Percentiles rank a stretch among this genome's conserved stretches.
These are phyloP conservation scores for Epichloe festucae DNA, from an alignment of 2,329 filamentous ascomycete genomes.

Conservation along the genomic window DNA sequence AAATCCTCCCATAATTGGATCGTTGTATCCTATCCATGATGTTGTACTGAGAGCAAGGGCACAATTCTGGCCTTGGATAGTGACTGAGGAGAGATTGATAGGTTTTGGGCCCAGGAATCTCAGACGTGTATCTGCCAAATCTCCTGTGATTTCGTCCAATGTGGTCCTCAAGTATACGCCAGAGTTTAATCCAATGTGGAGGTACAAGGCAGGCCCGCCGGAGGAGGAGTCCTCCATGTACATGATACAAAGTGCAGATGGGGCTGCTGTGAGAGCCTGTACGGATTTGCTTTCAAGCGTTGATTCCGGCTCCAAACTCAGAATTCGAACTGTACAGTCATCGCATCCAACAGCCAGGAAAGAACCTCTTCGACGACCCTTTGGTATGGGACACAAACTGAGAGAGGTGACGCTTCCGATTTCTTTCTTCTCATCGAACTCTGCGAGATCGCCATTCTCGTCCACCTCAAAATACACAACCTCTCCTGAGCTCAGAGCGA, in stretches of 20 bases:
- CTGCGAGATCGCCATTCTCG: constrained; percentile 73
- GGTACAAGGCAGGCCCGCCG: constrained; percentile 78
- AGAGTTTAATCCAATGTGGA: constrained; percentile 91
- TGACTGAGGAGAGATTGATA: constrained; percentile 79
- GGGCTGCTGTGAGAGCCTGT: constrained; percentile 81
- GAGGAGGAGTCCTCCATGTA: constrained; percentile 88
- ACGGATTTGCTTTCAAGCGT: constrained; percentile 89
- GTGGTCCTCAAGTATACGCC: constrained; percentile 93
- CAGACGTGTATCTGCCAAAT: constrained; percentile 85
- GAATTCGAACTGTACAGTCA: constrained; percentile 86
- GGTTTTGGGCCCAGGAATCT: constrained; percentile 87
- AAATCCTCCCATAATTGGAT: constrained; percentile 74
- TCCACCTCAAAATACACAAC: constrained; percentile 99
- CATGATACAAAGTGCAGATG: constrained; percentile 82
- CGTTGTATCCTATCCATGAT: constrained; percentile 88
- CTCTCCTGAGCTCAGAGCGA: constrained; percentile 88
- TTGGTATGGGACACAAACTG: constrained; percentile 81
- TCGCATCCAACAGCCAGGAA: constrained; percentile 95
- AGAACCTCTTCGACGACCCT: constrained; percentile 72
- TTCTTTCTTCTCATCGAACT: constrained; percentile 88
- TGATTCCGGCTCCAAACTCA: constrained; percentile 79
- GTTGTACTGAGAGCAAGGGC: constrained; percentile 83
- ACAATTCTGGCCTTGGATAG: constrained; percentile 69
- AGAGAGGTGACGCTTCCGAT: constrained; percentile 91
- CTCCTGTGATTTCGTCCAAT: constrained; percentile 86